phyloP scores from a whole-genome alignment of 1,284 basidiomycete species.

The Cryptococcus amylolentus region DNA sequence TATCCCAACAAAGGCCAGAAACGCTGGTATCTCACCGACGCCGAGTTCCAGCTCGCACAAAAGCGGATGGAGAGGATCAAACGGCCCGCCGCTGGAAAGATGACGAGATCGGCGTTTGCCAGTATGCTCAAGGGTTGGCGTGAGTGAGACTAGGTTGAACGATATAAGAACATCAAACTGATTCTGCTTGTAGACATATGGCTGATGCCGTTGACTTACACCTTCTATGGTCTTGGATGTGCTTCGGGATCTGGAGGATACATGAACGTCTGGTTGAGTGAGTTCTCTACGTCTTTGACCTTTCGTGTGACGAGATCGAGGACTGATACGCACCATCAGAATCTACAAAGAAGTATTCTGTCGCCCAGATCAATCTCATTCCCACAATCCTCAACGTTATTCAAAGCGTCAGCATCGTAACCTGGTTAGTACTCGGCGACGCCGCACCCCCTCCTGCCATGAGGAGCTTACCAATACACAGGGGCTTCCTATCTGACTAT shows the following conservation, averaged over 20 bases:
- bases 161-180: background rate
- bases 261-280: background rate
- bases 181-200: background rate
- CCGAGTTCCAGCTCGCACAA: background rate
- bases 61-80: background rate
- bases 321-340: no score
- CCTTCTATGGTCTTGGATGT: background rate
- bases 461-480: no score
- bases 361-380: conserved; percentile 7
- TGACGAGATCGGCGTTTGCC: background rate
- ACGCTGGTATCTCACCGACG: background rate
- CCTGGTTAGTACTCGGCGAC: no score
- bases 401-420: no score
- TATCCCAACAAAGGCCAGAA: background rate
- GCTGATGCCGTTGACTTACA: background rate
- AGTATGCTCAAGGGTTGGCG: background rate
- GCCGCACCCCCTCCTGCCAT: background rate
- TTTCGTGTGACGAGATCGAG: no score
- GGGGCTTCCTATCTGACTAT: background rate
- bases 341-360: background rate
- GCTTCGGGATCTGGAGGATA: background rate
- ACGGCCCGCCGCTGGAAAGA: background rate
- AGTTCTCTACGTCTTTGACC: no score
- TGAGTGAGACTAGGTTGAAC: background rate
- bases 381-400: conserved; percentile 8